Base-by-base conservation (phyloP, 2,329 filamentous ascomycete genomes). In the Hypoxylon sp. region DNA sequence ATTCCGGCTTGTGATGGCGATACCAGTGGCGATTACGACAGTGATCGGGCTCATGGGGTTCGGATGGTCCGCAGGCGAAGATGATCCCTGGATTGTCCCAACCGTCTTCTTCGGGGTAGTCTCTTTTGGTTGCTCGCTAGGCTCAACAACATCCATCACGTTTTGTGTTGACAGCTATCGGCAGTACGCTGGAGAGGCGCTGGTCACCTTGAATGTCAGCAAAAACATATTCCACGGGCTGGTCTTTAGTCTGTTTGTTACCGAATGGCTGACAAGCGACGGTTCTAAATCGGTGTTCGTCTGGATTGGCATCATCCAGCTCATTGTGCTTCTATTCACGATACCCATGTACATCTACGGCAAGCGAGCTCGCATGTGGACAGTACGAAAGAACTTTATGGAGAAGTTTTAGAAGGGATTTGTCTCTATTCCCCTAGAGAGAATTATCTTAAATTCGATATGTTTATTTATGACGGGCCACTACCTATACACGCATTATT, bases 341-440 rank as follows among this genome's bases (percentile, higher is more conserved):
- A 86, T 97, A 46, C 93, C 93, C 0, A 91, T 97, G 88, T 97
- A 94, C 69, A 89, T 97, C 13, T 97, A 84, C 66, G 93, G 93
- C 12, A 97, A 97, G 78, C 77, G 91, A 47, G 86, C 88, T 11
- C 79, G 93, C 12, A 96, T 97, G 90, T 97, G 92, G 93, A 97
- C 92, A 1, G 90, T 92, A 7, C 78, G 89, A 57, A 89, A 81
- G 78, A 91, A 89, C 61, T 75, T 96, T 58, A 92, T 96, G 88
- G 91, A 95, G 80, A 89, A 84, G 66, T 88, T 73, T 50, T 75
- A 66, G 57, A 46, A 4, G 7, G 8, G 5, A n/a, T n/a, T n/a
- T n/a, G n/a, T n/a, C n/a, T n/a, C n/a, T n/a, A n/a, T n/a, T n/a
- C n/a, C n/a, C n/a, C n/a, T n/a, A n/a, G n/a, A n/a, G n/a, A n/a